Percentiles rank a stretch among this genome's conserved stretches.
phyloP scores from a whole-genome alignment of 768 basidiomycete species.

The Mycena metata region DNA sequence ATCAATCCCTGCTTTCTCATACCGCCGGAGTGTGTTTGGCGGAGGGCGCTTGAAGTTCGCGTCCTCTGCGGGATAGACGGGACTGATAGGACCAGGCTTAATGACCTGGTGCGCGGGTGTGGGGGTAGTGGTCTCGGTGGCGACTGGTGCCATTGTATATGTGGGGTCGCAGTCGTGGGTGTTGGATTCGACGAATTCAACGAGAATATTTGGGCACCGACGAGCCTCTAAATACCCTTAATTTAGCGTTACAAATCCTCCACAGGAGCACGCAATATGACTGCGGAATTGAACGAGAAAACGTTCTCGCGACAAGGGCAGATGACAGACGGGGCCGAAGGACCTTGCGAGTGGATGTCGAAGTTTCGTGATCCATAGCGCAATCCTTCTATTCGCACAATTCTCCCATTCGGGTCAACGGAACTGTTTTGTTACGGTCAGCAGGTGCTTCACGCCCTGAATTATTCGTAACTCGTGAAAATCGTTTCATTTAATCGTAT shows the following conservation, averaged over 20 bases:
- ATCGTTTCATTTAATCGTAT: neutral
- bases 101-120: constrained; percentile 33
- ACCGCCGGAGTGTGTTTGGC: constrained; percentile 38
- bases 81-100: constrained; percentile 19
- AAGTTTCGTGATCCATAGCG: constrained; percentile 16
- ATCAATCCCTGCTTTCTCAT: constrained; percentile 39
- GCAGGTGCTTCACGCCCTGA: no score
- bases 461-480: no score
- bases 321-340: constrained; percentile 24
- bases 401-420: no score
- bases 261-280: constrained; percentile 35
- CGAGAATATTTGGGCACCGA: neutral
- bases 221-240: constrained; percentile 27
- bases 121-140: constrained; percentile 25
- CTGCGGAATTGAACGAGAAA: constrained; percentile 25
- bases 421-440: no score
- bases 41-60: constrained; percentile 37
- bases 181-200: neutral
- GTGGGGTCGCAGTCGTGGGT: neutral
- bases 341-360: no score
- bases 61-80: constrained; percentile 31
- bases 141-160: constrained; percentile 33
- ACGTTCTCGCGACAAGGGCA: constrained; percentile 27
- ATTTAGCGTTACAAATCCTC: constrained; percentile 33
- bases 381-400: constrained; percentile 7